Evolutionary conservation across 192 early-diverging fungal genomes (phyloP).

Genomic region (Anaeromyces robustus): DNA sequence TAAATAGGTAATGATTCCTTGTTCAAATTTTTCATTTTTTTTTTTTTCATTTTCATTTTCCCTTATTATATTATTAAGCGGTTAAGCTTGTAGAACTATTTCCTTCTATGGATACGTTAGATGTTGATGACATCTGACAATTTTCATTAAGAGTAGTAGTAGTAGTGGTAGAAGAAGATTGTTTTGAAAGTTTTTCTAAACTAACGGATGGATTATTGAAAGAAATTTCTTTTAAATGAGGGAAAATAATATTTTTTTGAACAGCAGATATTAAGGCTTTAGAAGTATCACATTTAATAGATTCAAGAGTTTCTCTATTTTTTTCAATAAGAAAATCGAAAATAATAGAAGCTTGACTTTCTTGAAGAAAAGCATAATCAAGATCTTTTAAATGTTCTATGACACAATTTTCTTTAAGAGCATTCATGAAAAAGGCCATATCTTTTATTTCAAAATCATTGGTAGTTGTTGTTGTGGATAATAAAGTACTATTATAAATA

Average conservation of each 20-base stretch:
- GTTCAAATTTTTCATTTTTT: too few relatives aligned
- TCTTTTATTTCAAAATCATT: neutral
- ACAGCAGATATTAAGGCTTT: neutral
- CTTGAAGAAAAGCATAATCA: neutral
- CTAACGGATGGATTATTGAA: neutral
- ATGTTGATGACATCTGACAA: too few relatives aligned
- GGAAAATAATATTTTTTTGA: neutral
- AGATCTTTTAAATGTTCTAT: neutral
- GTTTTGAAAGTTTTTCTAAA: neutral
- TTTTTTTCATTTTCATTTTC: too few relatives aligned
- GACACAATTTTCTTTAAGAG: neutral
- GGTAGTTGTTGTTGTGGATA: neutral
- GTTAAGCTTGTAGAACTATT: too few relatives aligned
- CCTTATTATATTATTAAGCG: too few relatives aligned
- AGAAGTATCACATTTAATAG: neutral
- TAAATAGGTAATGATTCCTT: too few relatives aligned
- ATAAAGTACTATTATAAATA: neutral
- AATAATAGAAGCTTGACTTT: neutral
- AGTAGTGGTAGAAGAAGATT: too few relatives aligned
- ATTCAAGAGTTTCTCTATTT: neutral
- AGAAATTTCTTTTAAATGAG: neutral
- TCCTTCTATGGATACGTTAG: too few relatives aligned
- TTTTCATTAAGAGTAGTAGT: too few relatives aligned
- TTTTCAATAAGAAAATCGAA: neutral
- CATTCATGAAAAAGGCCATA: neutral